Evolutionary conservation across 2,329 filamentous ascomycete genomes (phyloP).

Genomic region (Fusarium albidum): DNA sequence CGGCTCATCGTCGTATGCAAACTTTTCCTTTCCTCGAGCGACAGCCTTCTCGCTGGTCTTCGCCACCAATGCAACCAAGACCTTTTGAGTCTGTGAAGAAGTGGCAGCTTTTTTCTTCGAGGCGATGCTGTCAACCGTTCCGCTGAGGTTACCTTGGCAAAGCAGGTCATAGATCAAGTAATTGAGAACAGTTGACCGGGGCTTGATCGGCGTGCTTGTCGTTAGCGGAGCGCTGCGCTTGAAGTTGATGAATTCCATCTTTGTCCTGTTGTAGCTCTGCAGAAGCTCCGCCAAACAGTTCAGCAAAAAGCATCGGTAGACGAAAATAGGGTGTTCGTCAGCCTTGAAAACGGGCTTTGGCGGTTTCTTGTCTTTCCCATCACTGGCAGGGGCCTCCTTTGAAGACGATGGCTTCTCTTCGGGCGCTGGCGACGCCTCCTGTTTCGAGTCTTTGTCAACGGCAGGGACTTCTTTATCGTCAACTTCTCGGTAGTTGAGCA

Average conservation of each 20-base stretch:
- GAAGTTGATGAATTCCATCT: slow-evolving; percentile 99
- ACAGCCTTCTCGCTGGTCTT: slow-evolving; percentile 83
- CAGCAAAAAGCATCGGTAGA: slow-evolving; percentile 94
- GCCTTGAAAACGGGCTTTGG: slow-evolving; percentile 84
- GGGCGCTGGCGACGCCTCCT: slow-evolving; percentile 43
- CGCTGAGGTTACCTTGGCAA: slow-evolving; percentile 66
- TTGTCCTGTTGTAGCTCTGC: slow-evolving; percentile 90
- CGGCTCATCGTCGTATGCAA: slow-evolving; percentile 77
- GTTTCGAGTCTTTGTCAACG: slow-evolving; percentile 52
- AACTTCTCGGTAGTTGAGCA: slow-evolving; percentile 91
- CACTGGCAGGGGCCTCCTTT: slow-evolving; percentile 41
- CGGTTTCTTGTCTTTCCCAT: slow-evolving; percentile 67
- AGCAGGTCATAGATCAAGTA: slow-evolving; percentile 87
- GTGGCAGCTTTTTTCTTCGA: slow-evolving; percentile 88
- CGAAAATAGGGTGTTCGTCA: slow-evolving; percentile 93
- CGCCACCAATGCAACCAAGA: slow-evolving; percentile 85
- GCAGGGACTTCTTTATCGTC: slow-evolving; percentile 77
- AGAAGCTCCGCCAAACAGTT: slow-evolving; percentile 92
- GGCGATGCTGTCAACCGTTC: slow-evolving; percentile 75
- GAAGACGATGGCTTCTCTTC: slow-evolving; percentile 42
- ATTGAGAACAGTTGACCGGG: slow-evolving; percentile 89
- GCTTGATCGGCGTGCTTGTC: slow-evolving; percentile 89
- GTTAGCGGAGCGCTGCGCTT: slow-evolving; percentile 88
- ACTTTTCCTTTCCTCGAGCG: slow-evolving; percentile 64
- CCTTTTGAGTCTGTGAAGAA: slow-evolving; percentile 83